These are phyloP conservation scores for Passiflora organensis DNA, from an alignment of 345 rosid species.

Conservation along the genomic window DNA sequence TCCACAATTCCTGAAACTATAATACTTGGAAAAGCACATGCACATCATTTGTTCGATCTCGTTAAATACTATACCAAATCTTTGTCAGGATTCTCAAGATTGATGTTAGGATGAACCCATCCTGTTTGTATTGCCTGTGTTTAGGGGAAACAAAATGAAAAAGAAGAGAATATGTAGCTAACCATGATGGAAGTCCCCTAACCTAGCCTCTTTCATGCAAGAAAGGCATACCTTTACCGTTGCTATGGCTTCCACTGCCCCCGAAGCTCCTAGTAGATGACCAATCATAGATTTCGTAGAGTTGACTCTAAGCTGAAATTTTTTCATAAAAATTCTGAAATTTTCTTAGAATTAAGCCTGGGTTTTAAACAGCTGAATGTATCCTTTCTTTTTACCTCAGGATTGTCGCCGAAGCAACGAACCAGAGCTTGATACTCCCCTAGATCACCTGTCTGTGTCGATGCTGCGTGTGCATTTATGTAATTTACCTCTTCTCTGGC, in stretches of 20 bases:
- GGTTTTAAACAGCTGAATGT: neutral
- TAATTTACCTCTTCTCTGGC: conserved; percentile 60
- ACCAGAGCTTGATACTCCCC: conserved; percentile 66
- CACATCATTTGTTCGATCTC: no score
- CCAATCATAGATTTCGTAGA: conserved; percentile 47
- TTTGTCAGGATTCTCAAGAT: no score
- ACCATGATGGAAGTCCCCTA: no score
- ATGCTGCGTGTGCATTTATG: conserved; percentile 87
- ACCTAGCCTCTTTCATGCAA: no score
- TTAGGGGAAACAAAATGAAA: neutral
- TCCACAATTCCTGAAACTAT: no score
- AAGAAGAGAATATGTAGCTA: no score
- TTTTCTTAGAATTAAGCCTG: neutral
- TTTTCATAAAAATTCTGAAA: conserved; percentile 15
- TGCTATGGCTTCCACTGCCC: conserved; percentile 42
- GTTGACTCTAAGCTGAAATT: conserved; percentile 35
- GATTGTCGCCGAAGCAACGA: conserved; percentile 68
- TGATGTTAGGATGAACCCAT: no score
- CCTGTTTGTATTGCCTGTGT: neutral
- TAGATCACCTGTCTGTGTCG: conserved; percentile 72
- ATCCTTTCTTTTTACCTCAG: conserved; percentile 35
- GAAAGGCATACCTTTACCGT: conserved; percentile 28
- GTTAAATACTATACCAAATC: no score
- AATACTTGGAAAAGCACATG: no score
- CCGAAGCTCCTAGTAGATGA: conserved; percentile 41